Evolutionary conservation across 2,329 filamentous ascomycete genomes (phyloP).

Genomic region (Gaeumannomyces tritici): DNA sequence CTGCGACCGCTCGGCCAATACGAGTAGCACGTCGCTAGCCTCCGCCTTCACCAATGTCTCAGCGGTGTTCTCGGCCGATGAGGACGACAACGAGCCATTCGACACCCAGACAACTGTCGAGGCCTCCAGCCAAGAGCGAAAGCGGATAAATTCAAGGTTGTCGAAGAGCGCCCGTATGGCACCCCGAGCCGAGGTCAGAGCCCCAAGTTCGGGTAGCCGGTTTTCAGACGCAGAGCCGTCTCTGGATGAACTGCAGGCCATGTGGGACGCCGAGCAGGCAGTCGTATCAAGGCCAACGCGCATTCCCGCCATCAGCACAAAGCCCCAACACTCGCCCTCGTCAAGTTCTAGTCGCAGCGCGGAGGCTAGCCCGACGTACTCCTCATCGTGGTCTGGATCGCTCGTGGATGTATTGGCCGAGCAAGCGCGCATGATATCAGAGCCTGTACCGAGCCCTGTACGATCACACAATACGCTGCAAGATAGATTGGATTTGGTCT

Average conservation of each 20-base stretch:
- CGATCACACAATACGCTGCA: slow-evolving; percentile 5
- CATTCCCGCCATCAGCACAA: not conserved
- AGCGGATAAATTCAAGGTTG: not conserved
- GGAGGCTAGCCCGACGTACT: not conserved
- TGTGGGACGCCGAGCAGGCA: not conserved
- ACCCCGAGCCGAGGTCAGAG: not conserved
- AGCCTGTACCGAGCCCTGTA: not conserved
- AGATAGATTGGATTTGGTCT: slow-evolving; percentile 24
- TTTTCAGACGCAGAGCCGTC: not conserved
- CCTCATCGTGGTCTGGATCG: not conserved
- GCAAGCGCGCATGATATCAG: not conserved
- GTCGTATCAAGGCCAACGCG: not conserved
- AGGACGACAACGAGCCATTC: slow-evolving; percentile 10
- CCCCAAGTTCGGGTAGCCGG: not conserved
- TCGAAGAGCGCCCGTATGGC: not conserved
- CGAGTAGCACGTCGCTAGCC: slow-evolving; percentile 21
- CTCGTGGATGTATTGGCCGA: not conserved
- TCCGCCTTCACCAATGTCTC: slow-evolving; percentile 6
- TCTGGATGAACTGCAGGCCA: not conserved
- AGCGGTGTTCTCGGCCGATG: slow-evolving; percentile 21
- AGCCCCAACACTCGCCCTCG: not conserved
- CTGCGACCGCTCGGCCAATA: slow-evolving; percentile 15
- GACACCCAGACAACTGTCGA: slow-evolving; percentile 24
- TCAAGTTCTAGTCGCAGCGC: not conserved
- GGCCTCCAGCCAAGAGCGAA: slow-evolving; percentile 13